Percentiles rank a stretch among this genome's conserved stretches.
These are phyloP conservation scores for Lasiodiplodia gonubiensis DNA, from an alignment of 2,329 filamentous ascomycete genomes.

Conservation along the genomic window DNA sequence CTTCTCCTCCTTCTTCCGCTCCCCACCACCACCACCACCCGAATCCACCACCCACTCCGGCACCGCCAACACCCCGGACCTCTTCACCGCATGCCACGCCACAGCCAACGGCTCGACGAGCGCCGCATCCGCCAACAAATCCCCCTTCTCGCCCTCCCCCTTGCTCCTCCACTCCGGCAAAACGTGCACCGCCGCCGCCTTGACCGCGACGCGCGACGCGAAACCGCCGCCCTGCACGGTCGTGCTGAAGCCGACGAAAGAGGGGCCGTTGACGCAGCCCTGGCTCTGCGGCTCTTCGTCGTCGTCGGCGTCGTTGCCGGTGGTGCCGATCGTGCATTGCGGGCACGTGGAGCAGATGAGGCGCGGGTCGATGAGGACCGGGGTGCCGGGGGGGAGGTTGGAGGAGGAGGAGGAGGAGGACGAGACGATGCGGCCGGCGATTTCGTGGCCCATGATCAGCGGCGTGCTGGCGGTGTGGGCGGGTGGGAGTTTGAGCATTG, in stretches of 20 bases:
- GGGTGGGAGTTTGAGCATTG: constrained; percentile 35
- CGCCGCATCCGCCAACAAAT: constrained; percentile 59
- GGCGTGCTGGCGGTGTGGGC: constrained; percentile 34
- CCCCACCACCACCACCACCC: background rate
- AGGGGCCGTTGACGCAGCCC: constrained; percentile 38
- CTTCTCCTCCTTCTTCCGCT: background rate
- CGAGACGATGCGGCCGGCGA: constrained; percentile 28
- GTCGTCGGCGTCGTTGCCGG: background rate
- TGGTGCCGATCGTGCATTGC: constrained; percentile 28
- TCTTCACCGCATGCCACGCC: constrained; percentile 62
- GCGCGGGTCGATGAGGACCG: constrained; percentile 40
- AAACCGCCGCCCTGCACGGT: constrained; percentile 58
- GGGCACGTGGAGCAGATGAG: constrained; percentile 39
- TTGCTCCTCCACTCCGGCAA: constrained; percentile 49
- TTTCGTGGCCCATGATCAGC: constrained; percentile 42
- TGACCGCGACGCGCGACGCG: constrained; percentile 60
- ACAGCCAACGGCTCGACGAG: constrained; percentile 68
- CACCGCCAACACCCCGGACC: background rate
- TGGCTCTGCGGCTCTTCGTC: constrained; percentile 31
- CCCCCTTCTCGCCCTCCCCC: constrained; percentile 24
- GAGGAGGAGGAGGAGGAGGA: constrained; percentile 27
- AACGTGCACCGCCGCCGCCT: constrained; percentile 54
- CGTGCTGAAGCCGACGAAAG: constrained; percentile 9
- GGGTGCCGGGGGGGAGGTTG: constrained; percentile 35
- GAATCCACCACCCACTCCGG: constrained; percentile 6